Conservation (phyloP, 2,329 filamentous ascomycete species). For the Dactylella cylindrospora region DNA sequence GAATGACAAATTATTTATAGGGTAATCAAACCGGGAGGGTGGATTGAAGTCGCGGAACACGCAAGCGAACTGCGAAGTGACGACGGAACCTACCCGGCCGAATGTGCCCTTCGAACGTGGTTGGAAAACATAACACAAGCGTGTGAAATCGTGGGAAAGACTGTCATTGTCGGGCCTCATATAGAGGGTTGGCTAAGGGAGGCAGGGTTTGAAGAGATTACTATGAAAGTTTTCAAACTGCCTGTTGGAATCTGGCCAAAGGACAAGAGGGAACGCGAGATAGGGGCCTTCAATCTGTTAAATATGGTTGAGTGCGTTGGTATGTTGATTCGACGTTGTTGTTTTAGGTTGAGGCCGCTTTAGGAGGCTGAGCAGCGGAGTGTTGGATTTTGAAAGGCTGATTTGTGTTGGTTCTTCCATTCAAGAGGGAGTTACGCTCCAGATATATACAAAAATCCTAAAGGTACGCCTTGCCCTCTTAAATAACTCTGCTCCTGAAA, state of each 20-base stretch:
- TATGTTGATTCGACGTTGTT: slow-evolving; percentile 18
- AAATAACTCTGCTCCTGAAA: not conserved
- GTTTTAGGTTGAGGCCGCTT: not conserved
- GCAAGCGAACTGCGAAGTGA: slow-evolving; percentile 42
- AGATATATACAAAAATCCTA: slow-evolving; percentile 37
- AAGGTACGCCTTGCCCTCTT: slow-evolving; percentile 32
- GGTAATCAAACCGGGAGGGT: slow-evolving; percentile 59
- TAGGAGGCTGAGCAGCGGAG: not conserved
- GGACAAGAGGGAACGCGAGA: slow-evolving; percentile 47
- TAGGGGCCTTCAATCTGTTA: slow-evolving; percentile 47
- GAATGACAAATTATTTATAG: slow-evolving; percentile 6
- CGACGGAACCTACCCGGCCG: slow-evolving; percentile 24
- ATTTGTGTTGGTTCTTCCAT: slow-evolving; percentile 15
- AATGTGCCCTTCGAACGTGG: slow-evolving; percentile 43
- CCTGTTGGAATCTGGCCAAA: slow-evolving; percentile 62
- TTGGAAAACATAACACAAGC: slow-evolving; percentile 28
- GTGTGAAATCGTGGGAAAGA: slow-evolving; percentile 33
- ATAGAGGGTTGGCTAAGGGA: slow-evolving; percentile 48
- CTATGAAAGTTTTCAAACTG: slow-evolving; percentile 58
- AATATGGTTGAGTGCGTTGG: slow-evolving; percentile 48
- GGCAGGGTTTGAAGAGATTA: slow-evolving; percentile 60
- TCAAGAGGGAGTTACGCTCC: slow-evolving; percentile 40
- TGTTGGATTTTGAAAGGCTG: slow-evolving; percentile 26
- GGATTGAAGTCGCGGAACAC: slow-evolving; percentile 49
- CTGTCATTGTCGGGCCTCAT: slow-evolving; percentile 25